Evolutionary conservation across 2,329 filamentous ascomycete species (phyloP).

Genomic region (Alternaria brassicicola): DNA sequence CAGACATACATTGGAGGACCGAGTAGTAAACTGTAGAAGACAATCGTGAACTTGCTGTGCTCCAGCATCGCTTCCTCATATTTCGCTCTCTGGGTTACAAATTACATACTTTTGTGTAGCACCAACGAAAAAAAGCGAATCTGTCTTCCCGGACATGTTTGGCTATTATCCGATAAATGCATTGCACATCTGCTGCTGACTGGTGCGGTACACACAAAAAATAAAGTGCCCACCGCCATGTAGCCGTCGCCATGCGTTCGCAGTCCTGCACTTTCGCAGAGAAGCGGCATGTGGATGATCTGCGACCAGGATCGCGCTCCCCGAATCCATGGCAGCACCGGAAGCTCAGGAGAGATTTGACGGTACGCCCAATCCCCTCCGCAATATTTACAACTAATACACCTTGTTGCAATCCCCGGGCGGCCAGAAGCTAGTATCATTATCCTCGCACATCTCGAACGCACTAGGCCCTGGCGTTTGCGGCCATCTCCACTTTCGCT

Average conservation of each 20-base stretch:
- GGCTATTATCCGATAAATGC: neutral
- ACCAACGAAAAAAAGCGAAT: neutral
- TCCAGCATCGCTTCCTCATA: neutral
- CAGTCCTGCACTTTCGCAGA: conserved; percentile 3
- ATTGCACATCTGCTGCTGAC: neutral
- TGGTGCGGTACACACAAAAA: neutral
- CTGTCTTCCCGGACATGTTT: neutral
- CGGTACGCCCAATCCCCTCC: conserved; percentile 3
- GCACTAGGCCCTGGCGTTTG: conserved; percentile 34
- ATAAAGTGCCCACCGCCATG: neutral
- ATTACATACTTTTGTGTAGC: conserved; percentile 8
- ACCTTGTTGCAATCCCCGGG: neutral
- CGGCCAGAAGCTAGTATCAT: conserved; percentile 9
- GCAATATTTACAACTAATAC: conserved; percentile 15
- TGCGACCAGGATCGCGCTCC: conserved; percentile 23
- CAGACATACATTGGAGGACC: conserved; percentile 42
- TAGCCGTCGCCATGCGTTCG: neutral
- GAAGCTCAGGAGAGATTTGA: conserved; percentile 23
- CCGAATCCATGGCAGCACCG: conserved; percentile 17
- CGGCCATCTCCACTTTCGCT: conserved; percentile 16
- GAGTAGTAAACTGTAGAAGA: conserved; percentile 43
- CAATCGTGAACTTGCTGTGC: neutral
- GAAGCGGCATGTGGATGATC: conserved; percentile 27
- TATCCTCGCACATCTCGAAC: conserved; percentile 12
- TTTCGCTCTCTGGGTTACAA: neutral